phyloP scores from a whole-genome alignment of 306 rosid species.

The Glycyrrhiza uralensis region DNA sequence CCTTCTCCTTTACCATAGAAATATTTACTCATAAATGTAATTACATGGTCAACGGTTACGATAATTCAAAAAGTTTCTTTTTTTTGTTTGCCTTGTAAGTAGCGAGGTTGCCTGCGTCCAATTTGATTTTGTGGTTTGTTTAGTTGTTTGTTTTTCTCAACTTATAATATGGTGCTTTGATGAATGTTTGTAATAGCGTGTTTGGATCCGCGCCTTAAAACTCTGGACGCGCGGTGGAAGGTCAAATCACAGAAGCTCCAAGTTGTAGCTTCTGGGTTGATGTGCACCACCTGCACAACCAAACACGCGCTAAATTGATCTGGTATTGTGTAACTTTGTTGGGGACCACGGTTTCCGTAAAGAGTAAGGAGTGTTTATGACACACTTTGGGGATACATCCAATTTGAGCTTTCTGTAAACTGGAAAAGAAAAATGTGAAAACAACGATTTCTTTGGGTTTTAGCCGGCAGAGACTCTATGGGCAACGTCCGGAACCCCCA shows the following conservation, averaged over 20 bases:
- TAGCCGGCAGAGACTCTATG: too few relatives aligned
- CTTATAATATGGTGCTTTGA: neutral
- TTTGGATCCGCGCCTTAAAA: too few relatives aligned
- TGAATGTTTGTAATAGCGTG: too few relatives aligned
- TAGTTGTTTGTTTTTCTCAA: too few relatives aligned
- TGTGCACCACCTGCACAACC: too few relatives aligned
- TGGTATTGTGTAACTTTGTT: neutral
- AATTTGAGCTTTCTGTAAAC: neutral
- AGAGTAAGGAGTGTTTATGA: neutral
- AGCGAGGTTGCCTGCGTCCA: neutral
- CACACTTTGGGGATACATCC: neutral
- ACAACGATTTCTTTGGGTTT: neutral
- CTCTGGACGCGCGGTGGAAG: too few relatives aligned
- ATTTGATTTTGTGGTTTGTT: neutral
- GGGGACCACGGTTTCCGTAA: too few relatives aligned
- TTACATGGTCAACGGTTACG: conserved; percentile 19
- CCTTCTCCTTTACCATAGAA: neutral
- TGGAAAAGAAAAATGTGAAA: neutral
- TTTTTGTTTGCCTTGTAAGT: too few relatives aligned
- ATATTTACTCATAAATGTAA: conserved; percentile 29
- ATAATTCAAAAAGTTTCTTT: conserved; percentile 8
- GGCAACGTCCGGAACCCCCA: neutral
- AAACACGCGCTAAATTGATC: too few relatives aligned
- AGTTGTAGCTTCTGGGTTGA: too few relatives aligned
- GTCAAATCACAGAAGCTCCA: too few relatives aligned